Evolutionary conservation across 345 rosid species (phyloP).

Genomic region (Melaleuca quinquenervia): DNA sequence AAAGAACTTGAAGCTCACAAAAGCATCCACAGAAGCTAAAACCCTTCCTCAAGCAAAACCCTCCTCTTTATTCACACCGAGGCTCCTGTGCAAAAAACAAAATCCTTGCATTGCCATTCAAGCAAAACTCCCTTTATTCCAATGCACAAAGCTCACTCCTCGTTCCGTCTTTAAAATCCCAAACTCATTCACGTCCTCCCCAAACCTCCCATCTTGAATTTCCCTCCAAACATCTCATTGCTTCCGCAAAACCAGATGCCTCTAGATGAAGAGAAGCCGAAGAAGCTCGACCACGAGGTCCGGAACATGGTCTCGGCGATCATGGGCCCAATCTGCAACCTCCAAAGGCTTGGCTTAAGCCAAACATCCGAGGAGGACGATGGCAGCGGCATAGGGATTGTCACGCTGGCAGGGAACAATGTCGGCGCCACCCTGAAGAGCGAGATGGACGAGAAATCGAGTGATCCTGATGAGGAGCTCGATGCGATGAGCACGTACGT

Average conservation of each 20-base stretch:
- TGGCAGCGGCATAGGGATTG: slow-evolving; percentile 29
- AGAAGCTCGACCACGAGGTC: slow-evolving; percentile 17
- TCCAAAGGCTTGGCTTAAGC: slow-evolving; percentile 31
- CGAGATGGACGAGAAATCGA: slow-evolving; percentile 37
- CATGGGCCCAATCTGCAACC: slow-evolving; percentile 16
- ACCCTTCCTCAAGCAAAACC: slow-evolving; percentile 27
- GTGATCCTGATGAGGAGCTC: slow-evolving; percentile 8
- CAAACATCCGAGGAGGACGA: slow-evolving; percentile 17
- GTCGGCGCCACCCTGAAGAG: slow-evolving; percentile 63
- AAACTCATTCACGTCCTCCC: background rate
- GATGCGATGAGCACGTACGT: slow-evolving; percentile 49
- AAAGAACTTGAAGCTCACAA: background rate
- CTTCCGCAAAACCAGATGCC: slow-evolving; percentile 12
- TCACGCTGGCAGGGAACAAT: slow-evolving; percentile 79
- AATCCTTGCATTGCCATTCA: slow-evolving; percentile 23
- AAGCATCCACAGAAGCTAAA: background rate
- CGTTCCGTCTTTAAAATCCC: background rate
- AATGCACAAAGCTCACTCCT: background rate
- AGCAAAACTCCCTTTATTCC: slow-evolving; percentile 26
- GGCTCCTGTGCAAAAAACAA: background rate
- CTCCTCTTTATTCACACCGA: background rate
- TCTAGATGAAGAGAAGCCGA: slow-evolving; percentile 16
- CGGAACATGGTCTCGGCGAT: slow-evolving; percentile 43
- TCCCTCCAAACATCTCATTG: background rate
- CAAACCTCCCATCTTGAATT: background rate